Evolutionary conservation across 805 yeast species (phyloP).

Genomic region (Spathaspora boniae): DNA sequence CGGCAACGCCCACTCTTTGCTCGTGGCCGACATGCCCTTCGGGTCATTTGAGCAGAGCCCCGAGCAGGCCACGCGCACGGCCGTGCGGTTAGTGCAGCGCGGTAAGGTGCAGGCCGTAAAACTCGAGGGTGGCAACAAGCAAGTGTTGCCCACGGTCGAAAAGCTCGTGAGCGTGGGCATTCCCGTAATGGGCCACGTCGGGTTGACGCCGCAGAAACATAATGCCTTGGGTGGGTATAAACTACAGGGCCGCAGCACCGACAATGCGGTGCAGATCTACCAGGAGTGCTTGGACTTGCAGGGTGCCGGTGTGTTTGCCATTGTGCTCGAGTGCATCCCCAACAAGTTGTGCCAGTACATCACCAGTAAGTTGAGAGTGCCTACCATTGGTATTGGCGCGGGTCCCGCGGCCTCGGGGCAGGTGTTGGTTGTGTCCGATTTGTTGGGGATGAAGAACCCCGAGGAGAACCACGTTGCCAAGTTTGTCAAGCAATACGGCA

Average conservation of each 20-base stretch:
- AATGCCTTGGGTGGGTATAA: slow-evolving; percentile 81
- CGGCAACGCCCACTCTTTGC: slow-evolving; percentile 60
- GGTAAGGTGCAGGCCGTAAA: slow-evolving; percentile 73
- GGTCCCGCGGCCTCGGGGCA: slow-evolving; percentile 84
- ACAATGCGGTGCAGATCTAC: slow-evolving; percentile 53
- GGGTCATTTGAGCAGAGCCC: slow-evolving; percentile 73
- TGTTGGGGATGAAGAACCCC: slow-evolving; percentile 69
- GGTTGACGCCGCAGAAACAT: slow-evolving; percentile 86
- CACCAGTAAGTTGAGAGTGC: slow-evolving; percentile 58
- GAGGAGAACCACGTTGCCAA: slow-evolving; percentile 48
- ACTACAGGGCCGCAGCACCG: slow-evolving; percentile 68
- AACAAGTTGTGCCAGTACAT: slow-evolving; percentile 61
- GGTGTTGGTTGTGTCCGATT: slow-evolving; percentile 82
- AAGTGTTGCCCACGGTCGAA: slow-evolving; percentile 47
- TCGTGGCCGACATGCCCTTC: slow-evolving; percentile 86
- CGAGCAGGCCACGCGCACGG: slow-evolving; percentile 58
- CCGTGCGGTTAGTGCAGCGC: slow-evolving; percentile 50
- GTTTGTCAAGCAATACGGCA: slow-evolving; percentile 70
- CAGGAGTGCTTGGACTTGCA: slow-evolving; percentile 70
- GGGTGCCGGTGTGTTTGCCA: slow-evolving; percentile 69
- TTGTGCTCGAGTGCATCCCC: slow-evolving; percentile 87
- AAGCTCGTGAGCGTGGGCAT: slow-evolving; percentile 67
- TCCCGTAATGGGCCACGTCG: slow-evolving; percentile 89
- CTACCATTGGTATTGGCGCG: slow-evolving; percentile 96
- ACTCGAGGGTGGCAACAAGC: slow-evolving; percentile 74